Evolutionary conservation across 305 asterid genomes (phyloP).

Genomic region (Nicotiana rustica): DNA sequence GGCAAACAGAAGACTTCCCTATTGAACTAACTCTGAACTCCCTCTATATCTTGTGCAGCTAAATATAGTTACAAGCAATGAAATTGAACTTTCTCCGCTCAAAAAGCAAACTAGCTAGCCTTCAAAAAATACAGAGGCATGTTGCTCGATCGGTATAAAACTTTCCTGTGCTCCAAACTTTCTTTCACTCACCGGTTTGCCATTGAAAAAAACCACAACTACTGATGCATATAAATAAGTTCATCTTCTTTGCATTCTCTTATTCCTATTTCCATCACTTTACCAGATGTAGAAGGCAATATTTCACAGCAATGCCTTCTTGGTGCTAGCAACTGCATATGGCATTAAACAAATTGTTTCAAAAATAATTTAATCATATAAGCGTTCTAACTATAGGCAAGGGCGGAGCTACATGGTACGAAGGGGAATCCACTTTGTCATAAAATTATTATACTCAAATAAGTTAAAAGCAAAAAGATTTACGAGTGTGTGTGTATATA

Average conservation of each 20-base stretch:
- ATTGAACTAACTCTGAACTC: background rate
- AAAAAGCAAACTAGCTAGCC: background rate
- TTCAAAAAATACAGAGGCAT: no score
- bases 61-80: background rate
- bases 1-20: no score
- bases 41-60: background rate
- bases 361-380: background rate
- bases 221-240: slow-evolving; percentile 58
- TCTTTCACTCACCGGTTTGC: background rate
- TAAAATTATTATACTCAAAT: background rate
- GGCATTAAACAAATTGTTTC: background rate
- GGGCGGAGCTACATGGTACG: no score
- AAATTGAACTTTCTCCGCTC: background rate
- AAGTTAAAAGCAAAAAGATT: background rate
- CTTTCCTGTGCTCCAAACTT: background rate
- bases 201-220: background rate
- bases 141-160: no score
- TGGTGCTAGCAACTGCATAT: slow-evolving; percentile 65
- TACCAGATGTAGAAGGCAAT: slow-evolving; percentile 51
- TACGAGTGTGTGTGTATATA: no score
- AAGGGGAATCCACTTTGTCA: background rate
- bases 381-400: background rate
- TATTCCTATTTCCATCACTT: slow-evolving; percentile 61
- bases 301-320: slow-evolving; percentile 88
- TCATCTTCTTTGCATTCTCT: slow-evolving; percentile 77